Evolutionary conservation across 176 grass and related monocot genomes (phyloP), one percentile per base, ranked within the genome.

Genomic region (Canna indica): DNA sequence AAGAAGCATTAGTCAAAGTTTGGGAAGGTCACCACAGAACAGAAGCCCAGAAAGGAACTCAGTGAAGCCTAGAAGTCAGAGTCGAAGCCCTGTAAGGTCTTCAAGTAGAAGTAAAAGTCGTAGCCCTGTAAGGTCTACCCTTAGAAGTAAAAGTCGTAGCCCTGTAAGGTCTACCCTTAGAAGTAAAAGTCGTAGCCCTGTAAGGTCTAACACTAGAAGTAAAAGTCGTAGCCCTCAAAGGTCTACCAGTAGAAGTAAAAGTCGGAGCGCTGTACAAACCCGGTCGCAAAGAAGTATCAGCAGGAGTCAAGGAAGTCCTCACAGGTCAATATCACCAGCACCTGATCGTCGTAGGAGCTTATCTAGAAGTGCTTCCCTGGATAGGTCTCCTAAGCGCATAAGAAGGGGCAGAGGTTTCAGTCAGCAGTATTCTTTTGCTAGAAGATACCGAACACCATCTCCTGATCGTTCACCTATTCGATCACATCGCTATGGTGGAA

Each of bases 381-480:
- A 99, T 76, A 87, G 95, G 57, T 92, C 88, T 61, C 88, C 93
- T 44, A 97, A 97, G 70, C 90, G 86, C 36, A 77, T 90, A 76
- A 90, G 87, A 77, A 78, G 95, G 35, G 90, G 95, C 30, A 75
- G 95, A 27, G 95, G 90, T 68, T 99, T 99, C 74, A 99, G 86
- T 67, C 84, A 90, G 71, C 78, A 87, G 22, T 99, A 93, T 66
- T 90, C 95, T 14, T 99, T 83, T 82, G 95, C 95, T 81, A 99
- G 95, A 71, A 82, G 88, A 80, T 99, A 99, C 66, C 80, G 87
- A 4, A 93, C 95, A 33, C 95, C 90, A 75, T 88, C 90, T 74
- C 80, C 80, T 67, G 90, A 99, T 78, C 86, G 81, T 61, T 82
- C 83, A 32, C 83, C 83, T 68, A 48, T 85, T 52, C 81, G 83